Evolutionary conservation across 345 rosid species (phyloP), one percentile per base, ranked within the genome.

Genomic region (Passiflora organensis): DNA sequence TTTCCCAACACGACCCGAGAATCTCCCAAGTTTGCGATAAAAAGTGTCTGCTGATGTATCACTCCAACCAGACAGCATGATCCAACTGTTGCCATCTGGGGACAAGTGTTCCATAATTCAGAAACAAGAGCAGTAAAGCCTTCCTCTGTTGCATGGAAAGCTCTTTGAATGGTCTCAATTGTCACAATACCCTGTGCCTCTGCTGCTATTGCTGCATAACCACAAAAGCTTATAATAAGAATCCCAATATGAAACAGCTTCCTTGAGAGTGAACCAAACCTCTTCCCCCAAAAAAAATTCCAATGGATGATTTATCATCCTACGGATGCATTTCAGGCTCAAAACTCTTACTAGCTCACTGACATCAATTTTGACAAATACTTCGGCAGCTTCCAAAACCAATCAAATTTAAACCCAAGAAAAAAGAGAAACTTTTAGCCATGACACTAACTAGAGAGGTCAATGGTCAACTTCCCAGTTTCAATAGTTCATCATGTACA

Each of bases 61-160:
- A 85, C 85, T 56, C 96, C 98, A 70, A 91, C 95, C 28, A 91
- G 69, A 66, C 97, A 87, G 71, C 96, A 91, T 13, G 95, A 58
- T 25, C 97, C 96, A 48, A 80, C 78, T 19, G 93, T 80, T 24
- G 96, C 96, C 59, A 91, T 67, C 34, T 72, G 69, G 13, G 98
- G 93, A 22, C 51, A 68, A 20, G 70, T 66, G 64, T 62, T 64
- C 95, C 91, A 87, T 25, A 63, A 60, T 67, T 84, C 86, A 0
- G 97, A 82, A 17, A 84, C 93, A 45, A 78, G 72, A 24, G 85
- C 63, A 34, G 87, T 81, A 37, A 91, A 91, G 28, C 96, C 96
- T 70, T 82, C 87, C 67, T 91, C 96, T 0, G 96, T 91, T 21
- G 77, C 84, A 32, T 32, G 69, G 67, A 84, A 84, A 28, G 96